A percentile compares a stretch with the other conserved stretches of the same genome.
These are phyloP conservation scores for Cichorium intybus DNA, from an alignment of 140 eudicot species.

Conservation along the genomic window DNA sequence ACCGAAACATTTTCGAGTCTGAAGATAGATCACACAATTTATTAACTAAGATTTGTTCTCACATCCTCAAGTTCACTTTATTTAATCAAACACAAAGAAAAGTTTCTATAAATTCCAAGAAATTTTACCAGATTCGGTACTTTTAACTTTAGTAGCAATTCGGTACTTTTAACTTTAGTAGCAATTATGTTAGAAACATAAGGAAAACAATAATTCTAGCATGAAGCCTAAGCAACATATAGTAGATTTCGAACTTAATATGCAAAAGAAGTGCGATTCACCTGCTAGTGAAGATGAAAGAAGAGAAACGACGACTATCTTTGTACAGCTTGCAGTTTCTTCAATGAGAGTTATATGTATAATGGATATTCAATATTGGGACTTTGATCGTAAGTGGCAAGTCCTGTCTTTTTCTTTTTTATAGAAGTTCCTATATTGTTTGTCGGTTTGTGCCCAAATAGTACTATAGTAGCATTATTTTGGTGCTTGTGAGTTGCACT, in stretches of 20 bases:
- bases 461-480: neutral
- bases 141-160: neutral
- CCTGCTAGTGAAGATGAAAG: constrained; percentile 1
- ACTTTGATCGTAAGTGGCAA: constrained; percentile 13
- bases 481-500: too few species aligned
- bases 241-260: neutral
- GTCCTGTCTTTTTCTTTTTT: constrained; percentile 1
- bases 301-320: neutral
- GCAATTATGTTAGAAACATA: neutral
- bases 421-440: constrained; percentile 6
- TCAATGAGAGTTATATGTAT: neutral
- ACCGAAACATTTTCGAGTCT: neutral
- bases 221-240: neutral
- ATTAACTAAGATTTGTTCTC: neutral
- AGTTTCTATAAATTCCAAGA: neutral
- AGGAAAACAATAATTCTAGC: neutral
- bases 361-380: neutral
- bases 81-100: neutral
- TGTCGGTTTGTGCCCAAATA: neutral
- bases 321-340: neutral
- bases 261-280: constrained; percentile 1
- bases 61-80: neutral
- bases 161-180: neutral
- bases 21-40: constrained; percentile 4
- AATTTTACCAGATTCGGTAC: neutral